Evolutionary conservation across 2,329 filamentous ascomycete genomes (phyloP).

Genomic region (Dothistroma septosporum): DNA sequence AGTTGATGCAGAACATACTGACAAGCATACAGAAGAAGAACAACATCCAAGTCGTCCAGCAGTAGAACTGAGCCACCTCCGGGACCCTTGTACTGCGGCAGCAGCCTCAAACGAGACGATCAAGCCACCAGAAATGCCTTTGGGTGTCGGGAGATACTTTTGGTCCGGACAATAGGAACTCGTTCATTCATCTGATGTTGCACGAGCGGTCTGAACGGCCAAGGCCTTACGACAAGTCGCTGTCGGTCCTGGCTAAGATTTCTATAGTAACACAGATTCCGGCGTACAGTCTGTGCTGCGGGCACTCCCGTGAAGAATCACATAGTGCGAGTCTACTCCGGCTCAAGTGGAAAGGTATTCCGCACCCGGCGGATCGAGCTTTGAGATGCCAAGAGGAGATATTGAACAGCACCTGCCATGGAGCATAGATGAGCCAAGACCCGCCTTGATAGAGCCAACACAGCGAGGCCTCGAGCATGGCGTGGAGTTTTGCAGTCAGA

Average conservation of each 20-base stretch:
- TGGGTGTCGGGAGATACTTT: not conserved
- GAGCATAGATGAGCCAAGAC: not conserved
- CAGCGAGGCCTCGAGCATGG: not conserved
- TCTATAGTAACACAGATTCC: not conserved
- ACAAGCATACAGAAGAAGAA: constrained; percentile 68
- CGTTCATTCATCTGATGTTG: constrained; percentile 3
- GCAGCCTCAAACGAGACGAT: not conserved
- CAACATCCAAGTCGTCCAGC: constrained; percentile 81
- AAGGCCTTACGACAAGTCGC: not conserved
- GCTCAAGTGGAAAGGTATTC: not conserved
- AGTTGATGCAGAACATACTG: constrained; percentile 9
- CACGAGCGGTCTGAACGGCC: not conserved
- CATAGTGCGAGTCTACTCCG: not conserved
- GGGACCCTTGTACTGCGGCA: not conserved
- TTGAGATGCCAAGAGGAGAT: not conserved
- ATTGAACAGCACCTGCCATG: not conserved
- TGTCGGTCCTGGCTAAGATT: not conserved
- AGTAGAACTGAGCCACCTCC: constrained; percentile 32
- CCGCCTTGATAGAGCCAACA: not conserved
- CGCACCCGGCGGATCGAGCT: not conserved
- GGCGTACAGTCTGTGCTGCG: not conserved
- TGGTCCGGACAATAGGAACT: constrained; percentile 1
- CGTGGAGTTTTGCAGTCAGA: not conserved
- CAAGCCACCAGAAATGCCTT: not conserved
- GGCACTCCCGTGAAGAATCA: not conserved